Base-by-base conservation (phyloP, 495 filamentous ascomycete species). In the Penicillium chermesinum region DNA sequence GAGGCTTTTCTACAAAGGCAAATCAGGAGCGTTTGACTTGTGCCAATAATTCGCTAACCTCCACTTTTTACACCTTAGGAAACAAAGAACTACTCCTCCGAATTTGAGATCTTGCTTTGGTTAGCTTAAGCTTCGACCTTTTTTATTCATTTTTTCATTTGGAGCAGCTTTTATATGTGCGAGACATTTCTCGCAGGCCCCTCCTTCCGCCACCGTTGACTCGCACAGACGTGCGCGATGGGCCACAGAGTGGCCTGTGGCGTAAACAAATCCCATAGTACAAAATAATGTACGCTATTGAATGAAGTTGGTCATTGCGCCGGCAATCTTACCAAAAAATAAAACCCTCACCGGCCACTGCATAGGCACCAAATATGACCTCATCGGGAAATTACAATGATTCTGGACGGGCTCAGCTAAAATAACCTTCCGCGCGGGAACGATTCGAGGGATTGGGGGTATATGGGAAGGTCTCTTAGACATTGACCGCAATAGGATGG, bases 151-250 rank as follows among this genome's bases (percentile, higher is more conserved):
- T n/a, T n/a, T n/a, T n/a, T n/a, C n/a, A n/a, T n/a, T n/a, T n/a
- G n/a, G n/a, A n/a, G n/a, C n/a, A n/a, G n/a, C n/a, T n/a, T n/a
- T n/a, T n/a, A n/a, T n/a, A n/a, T n/a, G n/a, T n/a, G 25, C 25
- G 25, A 30, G 25, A 30, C 25, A 30, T 30, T 30, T 30, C 25
- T 4, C 25, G 25, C 25, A 30, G 4, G 42, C 25, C 52, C n/a
- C n/a, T n/a, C n/a, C n/a, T n/a, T n/a, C n/a, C 52, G 48, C 52
- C 52, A 54, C 44, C 42, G 42, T 44, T 44, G 17, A 10, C 25
- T 44, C 42, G 42, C 42, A 44, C 42, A 44, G 42, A 44, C 42
- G 35, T 15, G 33, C 3, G 17, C 20, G 32, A 43, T 25, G 20
- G 16, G 14, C 42, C 42, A 35, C 42, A 17, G 30, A 30, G 42